Base-by-base conservation (phyloP, 2,329 filamentous ascomycete species). In the Xylariaceae sp. region DNA sequence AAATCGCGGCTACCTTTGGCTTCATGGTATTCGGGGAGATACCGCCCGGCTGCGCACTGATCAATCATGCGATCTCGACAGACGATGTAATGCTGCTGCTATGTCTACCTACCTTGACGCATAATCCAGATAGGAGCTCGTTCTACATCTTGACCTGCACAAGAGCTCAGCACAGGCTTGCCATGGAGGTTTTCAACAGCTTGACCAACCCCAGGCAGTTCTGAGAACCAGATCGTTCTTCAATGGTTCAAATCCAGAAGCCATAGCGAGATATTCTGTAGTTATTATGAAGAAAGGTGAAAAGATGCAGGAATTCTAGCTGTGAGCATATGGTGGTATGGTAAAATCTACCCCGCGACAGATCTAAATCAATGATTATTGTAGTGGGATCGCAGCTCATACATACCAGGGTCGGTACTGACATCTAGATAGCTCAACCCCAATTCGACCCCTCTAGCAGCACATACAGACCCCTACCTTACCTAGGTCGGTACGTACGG, bases 41-140 rank as follows among this genome's bases (percentile, higher is more conserved):
- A 98, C 56, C 93, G 86, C 45, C 93, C 93, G 60, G 93, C 93
- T 95, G 52, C 41, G 42, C 31, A 26, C 22, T 6, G 6, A 26
- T 26, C 22, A n/a, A 11, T 17, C 18, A 39, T 37, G 19, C 39
- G 29, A 33, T 17, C 22, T 26, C n/a, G n/a, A n/a, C n/a, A n/a
- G 19, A 19, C 13, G 31, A 6, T 11, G 15, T 9, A 22, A 30
- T n/a, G 47, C 35, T 29, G 22, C 6, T 26, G 22, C 22, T 6
- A 11, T 26, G 22, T 11, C 22, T 26, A 26, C 65, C 65, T 73
- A 91, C 89, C 89, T 81, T 98, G 93, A 68, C 93, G 87, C 93
- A 98, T 98, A 64, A 98, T 89, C 93, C 93, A 98, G 74, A 94
- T 88, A 43, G 93, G 93, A 47, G 93, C 87, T 51, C 93, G 83